Base-by-base conservation (phyloP, 2,329 filamentous ascomycete genomes). In the Fusarium coicis region DNA sequence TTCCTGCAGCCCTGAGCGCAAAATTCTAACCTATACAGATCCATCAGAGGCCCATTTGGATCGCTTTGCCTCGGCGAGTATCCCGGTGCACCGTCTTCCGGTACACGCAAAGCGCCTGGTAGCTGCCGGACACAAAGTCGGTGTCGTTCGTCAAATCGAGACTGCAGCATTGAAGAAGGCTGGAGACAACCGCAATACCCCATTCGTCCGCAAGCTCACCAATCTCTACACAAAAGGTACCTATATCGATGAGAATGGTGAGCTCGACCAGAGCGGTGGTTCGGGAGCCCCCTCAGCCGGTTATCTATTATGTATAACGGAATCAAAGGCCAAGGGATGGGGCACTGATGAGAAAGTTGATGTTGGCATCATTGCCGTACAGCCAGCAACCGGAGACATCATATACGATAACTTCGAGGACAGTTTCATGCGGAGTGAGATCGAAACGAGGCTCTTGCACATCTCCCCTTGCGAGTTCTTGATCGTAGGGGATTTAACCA, bases 171-270 rank as follows among this genome's bases (percentile, higher is more conserved):
- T 99, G 68, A 99, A 99, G 81, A 97, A 97, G 72, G 96, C 91
- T 3, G 96, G 96, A 49, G 95, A 97, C 80, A 99, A 98, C 81
- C 91, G 94, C 65, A 98, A 97, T 79, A 90, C 95, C 0, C 95
- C 96, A 0, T 99, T 99, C 77, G 90, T 94, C 42, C 91, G 96
- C 40, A 96, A 97, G 77, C 90, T 99, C 77, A 98, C 96, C 21
- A 98, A 97, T 79, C 87, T 99, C 11, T 99, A 99, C 83, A 99
- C 96, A 14, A 99, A 98, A 81, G 96, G 95, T 47, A 99, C 96
- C 5, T 99, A 98, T 77, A 92, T 99, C 63, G 96, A 98, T 79
- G 96, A 99, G 80, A 88, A 93, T 15, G 96, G 96, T 70, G 94
- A 94, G 32, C 83, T 97, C 10, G 92, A 93, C 58, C 84, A 85